Conservation (phyloP, 257 asterid species). For the Rhazya stricta region DNA sequence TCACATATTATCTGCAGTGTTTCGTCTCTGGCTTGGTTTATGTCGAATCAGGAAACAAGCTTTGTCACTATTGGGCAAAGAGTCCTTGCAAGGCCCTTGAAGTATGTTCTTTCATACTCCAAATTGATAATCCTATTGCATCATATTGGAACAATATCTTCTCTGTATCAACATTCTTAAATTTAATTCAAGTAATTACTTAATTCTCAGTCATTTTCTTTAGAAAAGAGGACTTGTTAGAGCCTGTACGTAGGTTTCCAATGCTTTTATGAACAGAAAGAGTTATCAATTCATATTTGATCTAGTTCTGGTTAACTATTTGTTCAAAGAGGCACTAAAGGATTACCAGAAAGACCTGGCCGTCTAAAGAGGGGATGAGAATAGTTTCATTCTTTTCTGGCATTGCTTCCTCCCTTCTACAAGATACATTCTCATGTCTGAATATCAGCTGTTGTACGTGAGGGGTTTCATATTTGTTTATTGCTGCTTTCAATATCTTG, state of each 20-base stretch:
- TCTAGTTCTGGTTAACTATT: neutral
- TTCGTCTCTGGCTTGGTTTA: constrained; percentile 97
- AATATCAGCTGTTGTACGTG: neutral
- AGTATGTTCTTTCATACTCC: constrained; percentile 45
- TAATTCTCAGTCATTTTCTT: neutral
- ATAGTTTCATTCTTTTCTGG: neutral
- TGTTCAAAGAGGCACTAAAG: neutral
- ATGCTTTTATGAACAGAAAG: neutral
- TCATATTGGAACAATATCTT: neutral
- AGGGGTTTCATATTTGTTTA: neutral
- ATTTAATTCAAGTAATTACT: neutral
- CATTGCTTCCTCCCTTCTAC: neutral
- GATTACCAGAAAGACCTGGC: neutral
- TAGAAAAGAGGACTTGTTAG: neutral
- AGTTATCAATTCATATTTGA: neutral
- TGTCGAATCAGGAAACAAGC: constrained; percentile 99
- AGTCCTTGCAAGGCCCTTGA: constrained; percentile 95
- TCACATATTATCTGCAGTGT: constrained; percentile 61
- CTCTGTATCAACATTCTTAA: neutral
- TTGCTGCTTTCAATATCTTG: neutral
- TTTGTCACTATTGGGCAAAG: constrained; percentile 98
- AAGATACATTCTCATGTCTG: neutral
- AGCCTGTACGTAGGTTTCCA: neutral
- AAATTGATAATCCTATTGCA: neutral
- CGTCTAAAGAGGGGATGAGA: neutral